These are phyloP conservation scores for Solanum aculeatissimum DNA, from an alignment of 305 asterid species.

Conservation along the genomic window DNA sequence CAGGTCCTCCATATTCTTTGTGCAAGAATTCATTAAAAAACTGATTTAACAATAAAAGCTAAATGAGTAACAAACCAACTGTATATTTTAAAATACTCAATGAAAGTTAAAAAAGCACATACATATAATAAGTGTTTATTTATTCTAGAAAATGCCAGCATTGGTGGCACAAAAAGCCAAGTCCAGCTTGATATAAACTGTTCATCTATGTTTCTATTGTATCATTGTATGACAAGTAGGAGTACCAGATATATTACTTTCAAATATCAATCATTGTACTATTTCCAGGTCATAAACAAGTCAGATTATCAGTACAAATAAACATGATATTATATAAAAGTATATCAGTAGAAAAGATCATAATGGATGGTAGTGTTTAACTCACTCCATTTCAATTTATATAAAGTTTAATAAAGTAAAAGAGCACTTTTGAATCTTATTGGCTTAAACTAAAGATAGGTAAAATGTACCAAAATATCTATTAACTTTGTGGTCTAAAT, in stretches of 20 bases:
- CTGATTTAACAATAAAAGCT: constrained; percentile 17
- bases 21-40: constrained; percentile 47
- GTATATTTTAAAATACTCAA: neutral
- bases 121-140: neutral
- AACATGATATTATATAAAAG: neutral
- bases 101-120: neutral
- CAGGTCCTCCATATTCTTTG: constrained; percentile 66
- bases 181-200: constrained; percentile 5
- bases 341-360: neutral
- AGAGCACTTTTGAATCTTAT: neutral
- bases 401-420: neutral
- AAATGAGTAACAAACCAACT: neutral
- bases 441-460: neutral
- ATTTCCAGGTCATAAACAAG: constrained; percentile 5
- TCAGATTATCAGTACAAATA: neutral
- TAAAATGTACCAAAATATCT: neutral
- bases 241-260: neutral
- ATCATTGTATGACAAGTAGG: neutral
- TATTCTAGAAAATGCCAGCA: neutral
- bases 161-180: neutral
- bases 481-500: neutral
- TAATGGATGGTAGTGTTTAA: neutral
- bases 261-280: neutral
- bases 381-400: neutral
- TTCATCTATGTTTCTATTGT: neutral